A percentile compares a stretch with the other conserved stretches of the same genome.
phyloP scores from a whole-genome alignment of 2,329 filamentous ascomycete species.

The Monosporascus sp. region DNA sequence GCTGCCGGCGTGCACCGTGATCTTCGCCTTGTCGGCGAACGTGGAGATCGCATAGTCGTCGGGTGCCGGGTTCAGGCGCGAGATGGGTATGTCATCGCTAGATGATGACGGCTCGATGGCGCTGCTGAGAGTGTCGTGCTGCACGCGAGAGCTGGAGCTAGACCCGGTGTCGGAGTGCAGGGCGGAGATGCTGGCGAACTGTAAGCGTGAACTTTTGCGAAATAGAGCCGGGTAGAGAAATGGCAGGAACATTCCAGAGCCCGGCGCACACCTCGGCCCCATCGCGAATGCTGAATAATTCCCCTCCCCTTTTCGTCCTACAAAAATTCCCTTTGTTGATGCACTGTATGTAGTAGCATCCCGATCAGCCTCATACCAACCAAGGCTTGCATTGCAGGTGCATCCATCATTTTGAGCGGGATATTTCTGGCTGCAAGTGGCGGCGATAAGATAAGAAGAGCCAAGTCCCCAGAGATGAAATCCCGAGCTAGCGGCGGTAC shows the following conservation, averaged over 20 bases:
- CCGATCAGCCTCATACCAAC: too few species aligned
- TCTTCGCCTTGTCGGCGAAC: constrained; percentile 80
- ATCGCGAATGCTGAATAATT: constrained; percentile 20
- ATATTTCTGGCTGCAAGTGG: too few species aligned
- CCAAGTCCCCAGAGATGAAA: too few species aligned
- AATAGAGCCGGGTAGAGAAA: constrained; percentile 49
- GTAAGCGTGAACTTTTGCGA: constrained; percentile 20
- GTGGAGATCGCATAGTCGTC: constrained; percentile 78
- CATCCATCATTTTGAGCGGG: too few species aligned
- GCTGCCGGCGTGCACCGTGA: constrained; percentile 71
- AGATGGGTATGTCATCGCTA: constrained; percentile 36
- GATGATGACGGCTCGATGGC: constrained; percentile 22
- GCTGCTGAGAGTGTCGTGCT: constrained; percentile 10
- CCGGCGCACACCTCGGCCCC: constrained; percentile 35
- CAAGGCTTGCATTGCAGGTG: too few species aligned
- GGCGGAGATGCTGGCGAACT: constrained; percentile 20
- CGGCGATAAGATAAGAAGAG: too few species aligned
- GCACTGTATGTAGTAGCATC: too few species aligned
- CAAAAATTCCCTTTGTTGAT: too few species aligned
- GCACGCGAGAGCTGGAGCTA: constrained; percentile 11
- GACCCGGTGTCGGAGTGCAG: constrained; percentile 9
- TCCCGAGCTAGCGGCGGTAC: too few species aligned
- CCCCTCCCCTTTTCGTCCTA: too few species aligned
- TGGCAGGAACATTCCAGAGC: constrained; percentile 34
- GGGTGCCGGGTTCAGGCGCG: constrained; percentile 73